phyloP scores from a whole-genome alignment of 2,329 filamentous ascomycete species.

The Leptographium wingfieldii region DNA sequence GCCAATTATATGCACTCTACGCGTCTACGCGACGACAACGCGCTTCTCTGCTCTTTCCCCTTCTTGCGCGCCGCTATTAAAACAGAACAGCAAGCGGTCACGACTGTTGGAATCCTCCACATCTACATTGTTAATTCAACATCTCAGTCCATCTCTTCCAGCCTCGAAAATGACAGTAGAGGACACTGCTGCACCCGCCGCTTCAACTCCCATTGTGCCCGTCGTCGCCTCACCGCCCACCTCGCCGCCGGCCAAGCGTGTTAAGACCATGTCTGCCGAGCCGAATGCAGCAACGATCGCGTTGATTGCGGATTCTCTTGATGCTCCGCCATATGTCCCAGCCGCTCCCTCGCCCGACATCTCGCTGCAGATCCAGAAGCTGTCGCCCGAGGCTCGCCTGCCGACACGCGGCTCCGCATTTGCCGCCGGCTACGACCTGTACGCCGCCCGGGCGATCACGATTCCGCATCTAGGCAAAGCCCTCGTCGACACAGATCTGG shows the following conservation, averaged over 20 bases:
- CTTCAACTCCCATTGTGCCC: slow-evolving; percentile 10
- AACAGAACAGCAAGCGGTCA: neutral
- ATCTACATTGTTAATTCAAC: neutral
- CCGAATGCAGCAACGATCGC: too few relatives aligned
- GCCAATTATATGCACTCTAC: slow-evolving; percentile 5
- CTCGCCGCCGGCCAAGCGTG: slow-evolving; percentile 69
- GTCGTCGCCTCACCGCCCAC: slow-evolving; percentile 42
- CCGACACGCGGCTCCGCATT: slow-evolving; percentile 83
- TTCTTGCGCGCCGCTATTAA: neutral
- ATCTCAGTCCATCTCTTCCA: neutral
- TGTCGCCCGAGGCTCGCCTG: slow-evolving; percentile 63
- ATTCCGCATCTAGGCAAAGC: slow-evolving; percentile 76
- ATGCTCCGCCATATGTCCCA: slow-evolving; percentile 3
- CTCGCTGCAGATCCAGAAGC: slow-evolving; percentile 73
- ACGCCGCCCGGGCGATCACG: slow-evolving; percentile 59
- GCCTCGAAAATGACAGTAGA: slow-evolving; percentile 5
- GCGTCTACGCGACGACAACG: slow-evolving; percentile 6
- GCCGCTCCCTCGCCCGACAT: slow-evolving; percentile 9
- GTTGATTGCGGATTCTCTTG: too few relatives aligned
- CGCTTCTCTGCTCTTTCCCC: neutral
- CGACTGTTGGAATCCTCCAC: neutral
- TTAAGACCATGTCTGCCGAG: slow-evolving; percentile 41
- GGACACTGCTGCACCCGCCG: slow-evolving; percentile 1
- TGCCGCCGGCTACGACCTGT: slow-evolving; percentile 90
- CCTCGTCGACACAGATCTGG: slow-evolving; percentile 81